Evolutionary conservation across 768 basidiomycete genomes (phyloP).

Genomic region (Cantharellus cinnabarinus): DNA sequence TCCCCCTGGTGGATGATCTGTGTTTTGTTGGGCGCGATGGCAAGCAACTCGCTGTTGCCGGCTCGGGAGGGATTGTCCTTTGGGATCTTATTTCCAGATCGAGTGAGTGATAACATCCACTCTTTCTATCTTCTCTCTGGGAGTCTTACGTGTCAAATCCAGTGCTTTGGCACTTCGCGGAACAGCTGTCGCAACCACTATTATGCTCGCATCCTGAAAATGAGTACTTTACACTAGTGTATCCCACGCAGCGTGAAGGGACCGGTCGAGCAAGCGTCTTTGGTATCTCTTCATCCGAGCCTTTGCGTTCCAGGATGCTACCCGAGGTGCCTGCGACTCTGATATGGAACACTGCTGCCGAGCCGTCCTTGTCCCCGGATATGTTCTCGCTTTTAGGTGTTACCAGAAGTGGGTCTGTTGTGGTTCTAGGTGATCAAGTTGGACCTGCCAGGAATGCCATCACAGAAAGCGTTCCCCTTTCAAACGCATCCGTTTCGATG

Average conservation of each 20-base stretch:
- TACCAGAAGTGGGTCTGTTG: slow-evolving; percentile 40
- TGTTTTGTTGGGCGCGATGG: slow-evolving; percentile 53
- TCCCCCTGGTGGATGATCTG: slow-evolving; percentile 19
- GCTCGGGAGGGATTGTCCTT: slow-evolving; percentile 30
- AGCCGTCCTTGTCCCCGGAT: slow-evolving; percentile 5
- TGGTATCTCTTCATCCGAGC: too few species aligned
- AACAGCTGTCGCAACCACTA: slow-evolving; percentile 19
- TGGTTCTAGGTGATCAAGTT: slow-evolving; percentile 33
- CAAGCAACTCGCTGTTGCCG: slow-evolving; percentile 43
- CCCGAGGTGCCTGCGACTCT: slow-evolving; percentile 24
- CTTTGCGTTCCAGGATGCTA: slow-evolving; percentile 13
- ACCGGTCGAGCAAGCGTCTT: too few species aligned
- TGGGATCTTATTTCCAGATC: slow-evolving; percentile 52
- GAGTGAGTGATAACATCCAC: slow-evolving; percentile 25
- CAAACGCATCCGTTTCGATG: slow-evolving; percentile 14
- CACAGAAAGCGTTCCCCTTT: slow-evolving; percentile 15
- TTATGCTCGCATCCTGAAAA: slow-evolving; percentile 36
- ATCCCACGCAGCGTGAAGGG: slow-evolving; percentile 1
- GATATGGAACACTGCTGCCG: slow-evolving; percentile 14
- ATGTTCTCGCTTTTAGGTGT: slow-evolving; percentile 38
- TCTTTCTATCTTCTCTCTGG: neutral
- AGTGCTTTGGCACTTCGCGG: slow-evolving; percentile 43
- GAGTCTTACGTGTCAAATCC: neutral
- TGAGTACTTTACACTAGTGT: slow-evolving; percentile 39
- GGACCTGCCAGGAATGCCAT: slow-evolving; percentile 14